Conservation (phyloP, 2,329 filamentous ascomycete species). For the Grosmannia clavigera region DNA sequence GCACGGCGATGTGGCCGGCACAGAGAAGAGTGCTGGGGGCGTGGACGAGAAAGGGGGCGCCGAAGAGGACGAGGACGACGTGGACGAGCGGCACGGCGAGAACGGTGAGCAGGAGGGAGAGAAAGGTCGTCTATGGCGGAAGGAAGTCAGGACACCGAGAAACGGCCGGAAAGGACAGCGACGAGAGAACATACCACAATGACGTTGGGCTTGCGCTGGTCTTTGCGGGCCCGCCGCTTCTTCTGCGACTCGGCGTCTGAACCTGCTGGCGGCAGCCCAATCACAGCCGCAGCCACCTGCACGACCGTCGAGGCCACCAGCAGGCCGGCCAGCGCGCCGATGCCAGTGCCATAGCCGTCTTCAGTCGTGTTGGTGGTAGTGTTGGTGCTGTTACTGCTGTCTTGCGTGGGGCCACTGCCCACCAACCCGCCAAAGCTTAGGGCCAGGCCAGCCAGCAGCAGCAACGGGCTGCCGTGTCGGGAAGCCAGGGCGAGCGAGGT, state of each 20-base stretch:
- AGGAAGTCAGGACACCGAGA: background rate
- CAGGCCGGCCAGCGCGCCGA: conserved; percentile 17
- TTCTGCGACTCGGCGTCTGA: conserved; percentile 33
- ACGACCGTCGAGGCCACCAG: conserved; percentile 19
- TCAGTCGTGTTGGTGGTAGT: background rate
- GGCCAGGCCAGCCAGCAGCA: conserved; percentile 16
- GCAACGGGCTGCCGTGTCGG: conserved; percentile 19
- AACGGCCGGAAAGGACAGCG: conserved; percentile 1
- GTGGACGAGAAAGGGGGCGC: conserved; percentile 79
- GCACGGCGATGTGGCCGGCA: conserved; percentile 67
- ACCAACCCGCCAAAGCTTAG: conserved; percentile 19
- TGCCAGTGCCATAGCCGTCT: conserved; percentile 11
- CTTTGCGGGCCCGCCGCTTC: conserved; percentile 26
- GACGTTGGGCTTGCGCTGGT: conserved; percentile 29
- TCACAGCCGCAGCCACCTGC: conserved; percentile 38
- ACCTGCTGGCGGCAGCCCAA: conserved; percentile 52
- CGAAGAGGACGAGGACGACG: conserved; percentile 68
- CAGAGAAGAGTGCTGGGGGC: conserved; percentile 65
- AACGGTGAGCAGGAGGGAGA: conserved; percentile 47
- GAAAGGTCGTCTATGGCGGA: conserved; percentile 26
- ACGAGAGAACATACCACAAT: conserved; percentile 28
- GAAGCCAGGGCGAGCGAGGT: conserved; percentile 16
- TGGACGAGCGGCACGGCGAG: conserved; percentile 55
- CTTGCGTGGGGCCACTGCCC: background rate
- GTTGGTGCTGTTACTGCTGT: background rate